Evolutionary conservation across 129 eudicot species (phyloP).

Genomic region (Sambucus nigra): DNA sequence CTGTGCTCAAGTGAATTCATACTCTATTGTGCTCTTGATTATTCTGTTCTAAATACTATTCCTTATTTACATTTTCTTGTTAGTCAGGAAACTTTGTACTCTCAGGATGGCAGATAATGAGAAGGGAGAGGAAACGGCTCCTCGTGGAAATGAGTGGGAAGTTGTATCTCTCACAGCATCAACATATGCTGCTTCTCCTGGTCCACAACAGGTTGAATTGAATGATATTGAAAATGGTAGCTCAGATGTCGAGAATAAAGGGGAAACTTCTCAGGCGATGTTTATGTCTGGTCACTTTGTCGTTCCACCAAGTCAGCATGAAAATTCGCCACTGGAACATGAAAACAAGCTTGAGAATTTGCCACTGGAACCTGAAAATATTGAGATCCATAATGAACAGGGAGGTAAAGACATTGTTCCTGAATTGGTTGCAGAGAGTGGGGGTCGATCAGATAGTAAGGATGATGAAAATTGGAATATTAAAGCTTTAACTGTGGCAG

Average conservation of each 20-base stretch:
- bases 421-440: constrained; percentile 27
- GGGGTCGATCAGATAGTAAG: constrained; percentile 34
- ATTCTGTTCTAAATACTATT: background rate
- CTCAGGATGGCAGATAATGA: constrained; percentile 43
- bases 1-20: background rate
- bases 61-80: background rate
- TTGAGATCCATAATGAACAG: constrained; percentile 24
- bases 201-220: constrained; percentile 31
- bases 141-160: constrained; percentile 95
- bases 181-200: constrained; percentile 80
- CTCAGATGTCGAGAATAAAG: constrained; percentile 21
- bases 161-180: constrained; percentile 92
- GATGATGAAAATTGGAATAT: constrained; percentile 42
- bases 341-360: constrained; percentile 77
- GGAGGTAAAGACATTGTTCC: constrained; percentile 24
- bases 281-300: constrained; percentile 86
- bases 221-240: constrained; percentile 21
- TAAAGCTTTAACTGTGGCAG: constrained; percentile 33
- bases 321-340: constrained; percentile 56
- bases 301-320: constrained; percentile 73
- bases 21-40: too few relatives aligned
- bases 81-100: background rate
- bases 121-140: constrained; percentile 36
- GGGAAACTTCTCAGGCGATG: constrained; percentile 47
- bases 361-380: constrained; percentile 36